A percentile compares a stretch with the other conserved stretches of the same genome.
Conservation (phyloP, 768 basidiomycete species). For the Lentinula raphanica region DNA sequence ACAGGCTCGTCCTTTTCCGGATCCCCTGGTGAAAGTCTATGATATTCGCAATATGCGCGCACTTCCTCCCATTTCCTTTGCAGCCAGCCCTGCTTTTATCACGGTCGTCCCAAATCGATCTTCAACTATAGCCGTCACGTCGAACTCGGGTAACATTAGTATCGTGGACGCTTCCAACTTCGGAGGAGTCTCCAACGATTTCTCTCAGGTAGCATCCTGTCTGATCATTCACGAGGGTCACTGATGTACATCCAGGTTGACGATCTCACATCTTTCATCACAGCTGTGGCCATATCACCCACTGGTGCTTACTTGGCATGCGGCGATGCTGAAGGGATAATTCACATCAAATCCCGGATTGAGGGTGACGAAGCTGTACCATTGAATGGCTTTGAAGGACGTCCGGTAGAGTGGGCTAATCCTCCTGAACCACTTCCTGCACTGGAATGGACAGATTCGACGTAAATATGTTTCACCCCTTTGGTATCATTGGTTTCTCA, state of each 20-base stretch:
- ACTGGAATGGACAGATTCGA: slow-evolving; percentile 78
- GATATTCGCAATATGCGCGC: slow-evolving; percentile 82
- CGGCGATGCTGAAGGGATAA: slow-evolving; percentile 78
- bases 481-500: not conserved
- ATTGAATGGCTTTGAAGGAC: slow-evolving; percentile 88
- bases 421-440: slow-evolving; percentile 59
- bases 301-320: slow-evolving; percentile 91
- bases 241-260: slow-evolving; percentile 45
- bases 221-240: not conserved
- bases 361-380: slow-evolving; percentile 57
- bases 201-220: slow-evolving; percentile 61
- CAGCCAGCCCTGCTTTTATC: slow-evolving; percentile 82
- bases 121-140: slow-evolving; percentile 69
- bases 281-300: slow-evolving; percentile 75
- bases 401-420: slow-evolving; percentile 83
- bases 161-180: slow-evolving; percentile 77
- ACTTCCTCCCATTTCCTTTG: slow-evolving; percentile 82
- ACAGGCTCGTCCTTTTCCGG: slow-evolving; percentile 81
- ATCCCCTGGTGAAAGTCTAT: slow-evolving; percentile 89
- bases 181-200: slow-evolving; percentile 56
- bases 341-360: slow-evolving; percentile 76
- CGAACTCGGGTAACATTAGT: slow-evolving; percentile 79
- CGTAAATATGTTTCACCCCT: slow-evolving; percentile 42
- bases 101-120: slow-evolving; percentile 72
- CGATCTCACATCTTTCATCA: slow-evolving; percentile 62